Evolutionary conservation across 2,329 filamentous ascomycete species (phyloP).

Genomic region (Botrytis paeoniae): DNA sequence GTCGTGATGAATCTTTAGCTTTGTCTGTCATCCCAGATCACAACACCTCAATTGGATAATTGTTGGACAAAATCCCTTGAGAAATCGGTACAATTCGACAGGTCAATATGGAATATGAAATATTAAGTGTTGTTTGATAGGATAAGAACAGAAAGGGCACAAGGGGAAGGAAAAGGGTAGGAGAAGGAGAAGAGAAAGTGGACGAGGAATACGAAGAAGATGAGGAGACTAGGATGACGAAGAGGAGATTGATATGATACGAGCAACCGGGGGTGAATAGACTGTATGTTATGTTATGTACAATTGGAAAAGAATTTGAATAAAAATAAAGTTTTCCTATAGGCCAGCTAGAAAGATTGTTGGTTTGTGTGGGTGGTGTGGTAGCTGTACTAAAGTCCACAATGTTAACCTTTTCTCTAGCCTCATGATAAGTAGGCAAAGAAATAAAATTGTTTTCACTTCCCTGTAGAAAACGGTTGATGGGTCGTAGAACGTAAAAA

Average conservation of each 20-base stretch:
- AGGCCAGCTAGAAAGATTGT: conserved; percentile 1
- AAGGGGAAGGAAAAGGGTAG: neutral
- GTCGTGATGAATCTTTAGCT: conserved; percentile 1
- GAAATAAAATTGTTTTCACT: neutral
- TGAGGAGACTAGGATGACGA: neutral
- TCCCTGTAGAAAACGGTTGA: neutral
- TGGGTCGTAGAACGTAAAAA: neutral
- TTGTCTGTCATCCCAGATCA: neutral
- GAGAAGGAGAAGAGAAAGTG: neutral
- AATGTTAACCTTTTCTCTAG: neutral
- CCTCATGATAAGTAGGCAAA: neutral
- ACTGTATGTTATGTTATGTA: conserved; percentile 2
- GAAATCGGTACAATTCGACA: neutral
- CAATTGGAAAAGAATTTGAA: neutral
- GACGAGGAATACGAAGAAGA: neutral
- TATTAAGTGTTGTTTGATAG: neutral
- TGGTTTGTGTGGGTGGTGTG: neutral
- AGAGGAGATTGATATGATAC: neutral
- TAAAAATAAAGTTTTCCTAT: conserved; percentile 5
- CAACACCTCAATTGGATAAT: neutral
- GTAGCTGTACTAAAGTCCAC: neutral
- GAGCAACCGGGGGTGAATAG: too few relatives aligned
- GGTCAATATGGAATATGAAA: neutral
- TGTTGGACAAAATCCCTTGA: neutral
- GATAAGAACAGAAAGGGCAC: neutral